Conservation (phyloP, 139 green algal genomes). For the Coelastrella sp. region DNA sequence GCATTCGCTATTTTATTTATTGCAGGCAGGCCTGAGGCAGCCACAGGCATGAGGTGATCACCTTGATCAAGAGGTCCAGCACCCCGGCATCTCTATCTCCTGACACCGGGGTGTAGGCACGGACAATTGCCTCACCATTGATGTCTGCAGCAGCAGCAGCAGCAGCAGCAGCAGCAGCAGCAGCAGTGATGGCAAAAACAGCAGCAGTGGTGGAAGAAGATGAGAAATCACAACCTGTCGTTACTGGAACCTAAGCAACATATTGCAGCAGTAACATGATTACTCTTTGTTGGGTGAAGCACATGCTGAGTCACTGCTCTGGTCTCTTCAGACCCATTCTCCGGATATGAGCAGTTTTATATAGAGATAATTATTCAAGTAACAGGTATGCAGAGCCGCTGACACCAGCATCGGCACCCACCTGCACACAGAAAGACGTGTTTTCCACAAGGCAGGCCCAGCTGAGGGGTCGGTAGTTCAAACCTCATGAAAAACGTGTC, state of each 20-base stretch:
- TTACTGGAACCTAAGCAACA: no score
- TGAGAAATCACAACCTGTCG: not conserved
- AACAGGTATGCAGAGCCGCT: no score
- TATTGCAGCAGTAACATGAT: no score
- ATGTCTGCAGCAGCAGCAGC: conserved; percentile 61
- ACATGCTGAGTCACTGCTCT: no score
- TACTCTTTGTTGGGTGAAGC: no score
- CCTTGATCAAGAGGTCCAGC: conserved; percentile 98
- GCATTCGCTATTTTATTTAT: no score
- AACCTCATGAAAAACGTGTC: conserved; percentile 94
- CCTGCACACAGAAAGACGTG: conserved; percentile 92
- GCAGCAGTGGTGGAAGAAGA: not conserved
- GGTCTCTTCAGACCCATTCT: no score
- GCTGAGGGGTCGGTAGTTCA: conserved; percentile 87
- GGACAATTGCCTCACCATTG: conserved; percentile 89
- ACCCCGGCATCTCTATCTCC: conserved; percentile 87
- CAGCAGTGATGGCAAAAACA: not conserved
- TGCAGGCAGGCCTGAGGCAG: no score
- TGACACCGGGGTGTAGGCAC: conserved; percentile 95
- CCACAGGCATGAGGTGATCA: conserved; percentile 36
- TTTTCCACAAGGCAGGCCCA: conserved; percentile 94
- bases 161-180: not conserved
- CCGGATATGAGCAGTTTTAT: no score
- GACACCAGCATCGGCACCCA: conserved; percentile 33
- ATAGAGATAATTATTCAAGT: no score